Base-by-base conservation (phyloP, 495 filamentous ascomycete genomes). In the Penicillium bovifimosum region DNA sequence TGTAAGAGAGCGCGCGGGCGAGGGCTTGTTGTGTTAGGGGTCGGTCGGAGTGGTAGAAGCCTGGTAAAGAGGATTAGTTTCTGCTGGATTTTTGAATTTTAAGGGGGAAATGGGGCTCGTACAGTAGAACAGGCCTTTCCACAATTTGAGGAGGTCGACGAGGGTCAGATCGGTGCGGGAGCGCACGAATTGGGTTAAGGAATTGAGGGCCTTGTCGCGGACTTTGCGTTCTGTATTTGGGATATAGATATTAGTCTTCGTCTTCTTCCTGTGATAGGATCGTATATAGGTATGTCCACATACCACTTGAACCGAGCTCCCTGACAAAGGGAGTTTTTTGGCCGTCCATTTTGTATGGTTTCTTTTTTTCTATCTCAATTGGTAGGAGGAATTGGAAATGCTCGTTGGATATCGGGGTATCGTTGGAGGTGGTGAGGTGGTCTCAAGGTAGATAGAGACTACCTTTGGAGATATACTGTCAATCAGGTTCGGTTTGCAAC, bases 41-140 rank as follows among this genome's bases (percentile, higher is more conserved):
- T 43, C 88, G 88, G 72, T 96, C 91, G 67, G 85, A 90, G 85
- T 96, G 92, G 85, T 89, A 96, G 67, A 96, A 82, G 71, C 80
- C 81, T 85, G 36, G 20, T n/a, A n/a, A n/a, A n/a, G 8, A 31
- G 9, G 17, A 28, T 43, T 44, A 33, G 36, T 14, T 14, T 16
- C 38, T 17, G 9, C 16, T 29, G 16, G 20, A n/a, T 2, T 9
- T 9, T 34, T 24, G 24, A 13, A 14, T 11, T 42, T 26, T 20
- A 3, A n/a, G 9, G 13, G 34, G 3, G n/a, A 7, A 16, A 10
- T 17, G 17, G 34, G 27, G 32, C 8, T 9, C 68, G 8, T 71
- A 85, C 90, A 93, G 80, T 87, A 97, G 75, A 95, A 97, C 20
- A 98, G 82, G 32, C 92, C 93, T 70, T 96, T 96, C 90, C 91